Evolutionary conservation across 352 stramenopile genomes (phyloP), one percentile per base, ranked within the genome.

Genomic region (Phytophthora cryptogea): DNA sequence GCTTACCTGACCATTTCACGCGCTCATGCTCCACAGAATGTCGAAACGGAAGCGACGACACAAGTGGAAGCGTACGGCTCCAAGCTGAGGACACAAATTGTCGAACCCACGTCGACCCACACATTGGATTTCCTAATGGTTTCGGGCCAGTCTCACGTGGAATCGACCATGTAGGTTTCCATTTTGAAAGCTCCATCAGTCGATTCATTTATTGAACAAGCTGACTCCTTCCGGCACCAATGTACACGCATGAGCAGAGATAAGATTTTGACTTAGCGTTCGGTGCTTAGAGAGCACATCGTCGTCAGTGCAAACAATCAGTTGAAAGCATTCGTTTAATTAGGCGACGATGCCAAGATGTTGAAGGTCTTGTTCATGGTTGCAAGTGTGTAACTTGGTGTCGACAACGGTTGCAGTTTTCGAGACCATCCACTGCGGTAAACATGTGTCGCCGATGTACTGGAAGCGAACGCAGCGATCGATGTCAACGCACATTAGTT

Each of bases 401-500:
- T 54, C 17, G 16, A 42, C 20, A 23, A 23, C 20, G 20, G 20
- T 23, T 23, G 20, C 20, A 23, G 20, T 23, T 23, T 23, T 23
- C 9, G 37, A 8, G 37, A 16, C 11, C 48, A 9, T 49, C n/a
- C 36, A 45, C 27, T 36, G 36, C 26, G 35, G 27, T 47, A 14
- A 14, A 16, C 20, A 36, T 16, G 9, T 45, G 36, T 57, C 37
- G 37, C 28, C 31, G 33, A 28, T 36, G 36, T 10, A 23, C 32
- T 41, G n/a, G 8, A 30, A 40, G 35, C 31, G 14, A 13, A 36
- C 8, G 33, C 30, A 57, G 26, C 27, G 49, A 60, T 62, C 48
- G 56, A 67, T 58, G 57, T 59, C 56, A 50, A 44, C 39, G 43
- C 50, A 70, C 50, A 41, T 63, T 70, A 70, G 44, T 63, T 66